Base-by-base conservation (phyloP, 208 protist genomes). In the Angomonas ambiguus region DNA sequence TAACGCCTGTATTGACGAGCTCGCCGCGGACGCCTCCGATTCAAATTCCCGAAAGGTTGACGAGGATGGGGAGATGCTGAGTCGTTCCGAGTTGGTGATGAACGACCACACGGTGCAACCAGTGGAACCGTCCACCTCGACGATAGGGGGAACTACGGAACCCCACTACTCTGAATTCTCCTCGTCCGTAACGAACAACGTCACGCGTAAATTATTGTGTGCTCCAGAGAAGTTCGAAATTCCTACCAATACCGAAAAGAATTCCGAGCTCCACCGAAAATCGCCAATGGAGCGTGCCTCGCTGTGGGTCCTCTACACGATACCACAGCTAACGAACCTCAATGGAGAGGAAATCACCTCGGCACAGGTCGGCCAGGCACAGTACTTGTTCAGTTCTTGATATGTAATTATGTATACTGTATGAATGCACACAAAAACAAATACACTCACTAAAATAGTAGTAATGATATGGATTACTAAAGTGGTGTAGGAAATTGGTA, bases 251-350 rank as follows among this genome's bases (percentile, higher is more conserved):
- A 62, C 74, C 18, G 62, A 83, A 60, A 35, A 69, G 20, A 10
- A 30, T 0, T 51, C 48, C 6, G 79, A 85, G 59, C 64, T 88
- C n/a, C 6, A 38, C n/a, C 55, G 51, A 33, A 51, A 85, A 57
- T 64, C 77, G 20, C 45, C 22, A 34, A 28, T 33, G 18, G 65
- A 65, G 48, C 82, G 81, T 38, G 68, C 75, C 51, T 71, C 63
- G 25, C 51, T 85, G 51, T 76, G 76, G 60, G 61, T 82, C 0
- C 55, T 88, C 22, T 63, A 72, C 20, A 59, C 79, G 8, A 68
- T 88, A 6, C 78, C 82, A 2, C 78, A 80, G 10, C 57, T 88
- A n/a, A 62, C 58, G 10, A 31, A 65, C 53, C 22, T 88, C 22
- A 82, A 88, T 53, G 76, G 65, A 51, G 64, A 57, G 24, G 0